Evolutionary conservation across 345 rosid genomes (phyloP), one percentile per base, ranked within the genome.

Genomic region (Eucalyptus tenuipes): DNA sequence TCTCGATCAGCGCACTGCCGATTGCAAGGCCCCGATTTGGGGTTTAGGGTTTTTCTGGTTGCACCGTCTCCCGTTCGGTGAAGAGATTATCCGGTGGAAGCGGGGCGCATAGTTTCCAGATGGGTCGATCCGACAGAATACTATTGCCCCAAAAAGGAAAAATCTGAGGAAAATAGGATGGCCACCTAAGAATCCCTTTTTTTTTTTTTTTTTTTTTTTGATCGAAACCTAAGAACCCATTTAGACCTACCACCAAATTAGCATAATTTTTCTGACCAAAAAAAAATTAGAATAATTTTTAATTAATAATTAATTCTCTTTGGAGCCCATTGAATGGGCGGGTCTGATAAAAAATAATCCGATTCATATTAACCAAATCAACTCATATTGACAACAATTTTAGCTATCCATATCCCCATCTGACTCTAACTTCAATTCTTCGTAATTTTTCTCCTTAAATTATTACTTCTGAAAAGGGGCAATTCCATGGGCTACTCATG

Each of bases 401-500:
- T 12, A 10, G 7, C 1, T 2, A 8, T 37, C 1, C 4, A 11
- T 40, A 2, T 55, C 29, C 42, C 5, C 57, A 52, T 52, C 2
- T 52, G 29, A 5, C 15, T 2, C 6, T 0, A 64, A 0, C 15
- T 64, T 5, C 3, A 75, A 75, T 10, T 40, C 3, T 75, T 37
- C 4, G 1, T 13, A 75, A 75, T 75, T 75, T 18, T 18, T 33
- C 2, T 18, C 27, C 2, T 10, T 37, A 37, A 37, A 11, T 10
- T 18, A 4, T 20, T 5, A 17, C 0, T 75, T 75, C 0, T 75
- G 2, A 37, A 71, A 40, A 75, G 10, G 82, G 75, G 15, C 9
- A 10, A 37, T 0, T 75, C 5, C 45, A 37, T 10, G 45, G 7
- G 3, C 7, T 18, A 18, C 25, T 33, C 25, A 10, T 71, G 13